Evolutionary conservation across 306 rosid genomes (phyloP).

Genomic region (Canavalia gladiata): DNA sequence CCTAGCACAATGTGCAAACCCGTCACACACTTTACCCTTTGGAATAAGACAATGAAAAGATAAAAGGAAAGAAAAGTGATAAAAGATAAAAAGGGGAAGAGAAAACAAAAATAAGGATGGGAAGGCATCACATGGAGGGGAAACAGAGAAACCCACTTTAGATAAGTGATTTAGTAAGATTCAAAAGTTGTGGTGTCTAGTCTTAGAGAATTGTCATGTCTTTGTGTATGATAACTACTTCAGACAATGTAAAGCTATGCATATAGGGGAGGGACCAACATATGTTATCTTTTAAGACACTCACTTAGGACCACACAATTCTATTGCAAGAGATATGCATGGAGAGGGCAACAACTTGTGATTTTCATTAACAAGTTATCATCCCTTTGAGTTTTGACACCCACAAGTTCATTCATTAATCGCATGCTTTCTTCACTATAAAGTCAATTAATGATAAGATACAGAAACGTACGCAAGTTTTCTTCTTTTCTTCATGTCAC

Average conservation of each 20-base stretch:
- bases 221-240: conserved; percentile 62
- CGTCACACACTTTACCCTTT: not conserved
- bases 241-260: conserved; percentile 58
- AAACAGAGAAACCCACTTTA: conserved; percentile 48
- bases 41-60: conserved; percentile 13
- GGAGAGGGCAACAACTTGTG: conserved; percentile 43
- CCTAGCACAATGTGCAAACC: not conserved
- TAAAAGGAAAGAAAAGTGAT: not conserved
- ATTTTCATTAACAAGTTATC: conserved; percentile 27
- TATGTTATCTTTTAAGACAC: conserved; percentile 44
- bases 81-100: not conserved
- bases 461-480: conserved; percentile 53
- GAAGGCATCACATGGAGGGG: conserved; percentile 53
- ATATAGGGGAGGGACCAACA: conserved; percentile 69
- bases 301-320: conserved; percentile 78
- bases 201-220: conserved; percentile 57
- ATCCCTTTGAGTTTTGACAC: conserved; percentile 28
- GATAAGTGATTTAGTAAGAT: conserved; percentile 55
- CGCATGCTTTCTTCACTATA: conserved; percentile 50
- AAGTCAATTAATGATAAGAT: conserved; percentile 41
- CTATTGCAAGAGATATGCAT: conserved; percentile 68
- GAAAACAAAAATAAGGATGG: conserved; percentile 8
- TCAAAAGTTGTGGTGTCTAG: conserved; percentile 71
- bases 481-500: conserved; percentile 55
- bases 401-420: conserved; percentile 50